A percentile compares a stretch with the other conserved stretches of the same genome.
phyloP scores from a whole-genome alignment of 305 asterid species.

The Ilex paraguariensis region DNA sequence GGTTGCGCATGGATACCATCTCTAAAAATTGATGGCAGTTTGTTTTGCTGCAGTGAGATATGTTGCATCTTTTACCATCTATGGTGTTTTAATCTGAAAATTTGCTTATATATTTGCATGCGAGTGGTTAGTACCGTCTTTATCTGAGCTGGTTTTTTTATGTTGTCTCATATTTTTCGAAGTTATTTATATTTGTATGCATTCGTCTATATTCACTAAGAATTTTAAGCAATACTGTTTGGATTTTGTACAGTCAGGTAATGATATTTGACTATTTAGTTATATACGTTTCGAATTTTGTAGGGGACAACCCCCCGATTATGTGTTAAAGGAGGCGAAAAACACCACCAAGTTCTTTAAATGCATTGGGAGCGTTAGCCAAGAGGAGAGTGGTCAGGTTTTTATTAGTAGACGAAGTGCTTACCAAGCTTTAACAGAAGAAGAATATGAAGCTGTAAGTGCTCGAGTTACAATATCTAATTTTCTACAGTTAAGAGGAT shows the following conservation, averaged over 20 bases:
- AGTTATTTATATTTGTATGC: no score
- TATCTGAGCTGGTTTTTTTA: no score
- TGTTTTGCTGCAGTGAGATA: no score
- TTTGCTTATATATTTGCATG: no score
- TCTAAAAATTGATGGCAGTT: no score
- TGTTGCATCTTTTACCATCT: no score
- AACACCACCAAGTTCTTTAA: slow-evolving; percentile 91
- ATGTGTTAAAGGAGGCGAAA: slow-evolving; percentile 79
- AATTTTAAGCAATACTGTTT: background rate
- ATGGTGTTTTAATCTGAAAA: no score
- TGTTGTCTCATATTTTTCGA: no score
- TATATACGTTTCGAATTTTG: slow-evolving; percentile 6
- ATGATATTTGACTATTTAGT: slow-evolving; percentile 25
- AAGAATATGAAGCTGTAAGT: slow-evolving; percentile 97
- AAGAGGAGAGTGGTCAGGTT: slow-evolving; percentile 54
- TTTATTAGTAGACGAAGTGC: slow-evolving; percentile 50
- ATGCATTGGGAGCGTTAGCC: slow-evolving; percentile 65
- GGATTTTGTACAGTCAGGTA: slow-evolving; percentile 14
- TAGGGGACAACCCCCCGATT: slow-evolving; percentile 96
- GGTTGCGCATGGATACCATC: no score
- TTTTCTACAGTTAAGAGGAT: no score
- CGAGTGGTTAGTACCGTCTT: no score
- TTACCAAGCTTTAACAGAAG: slow-evolving; percentile 79
- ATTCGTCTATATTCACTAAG: no score
- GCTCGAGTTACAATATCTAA: slow-evolving; percentile 15